These are phyloP conservation scores for Talaromyces pinophilus DNA, from an alignment of 2,329 filamentous ascomycete genomes.

Conservation along the genomic window DNA sequence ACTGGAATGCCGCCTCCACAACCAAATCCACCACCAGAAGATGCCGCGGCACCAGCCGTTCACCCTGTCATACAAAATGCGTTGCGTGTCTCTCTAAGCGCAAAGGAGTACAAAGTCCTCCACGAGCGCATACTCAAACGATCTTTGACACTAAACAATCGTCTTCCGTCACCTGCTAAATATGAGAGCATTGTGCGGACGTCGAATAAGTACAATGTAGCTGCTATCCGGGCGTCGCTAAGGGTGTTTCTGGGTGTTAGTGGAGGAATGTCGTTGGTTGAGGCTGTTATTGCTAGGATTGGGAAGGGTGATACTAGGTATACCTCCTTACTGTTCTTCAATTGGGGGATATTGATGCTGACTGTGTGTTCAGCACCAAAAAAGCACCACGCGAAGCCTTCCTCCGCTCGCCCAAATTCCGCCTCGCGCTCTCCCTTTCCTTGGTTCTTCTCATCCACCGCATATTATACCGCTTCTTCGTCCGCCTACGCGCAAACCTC, in stretches of 20 bases:
- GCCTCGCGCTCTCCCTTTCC: constrained; percentile 79
- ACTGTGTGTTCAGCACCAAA: constrained; percentile 28
- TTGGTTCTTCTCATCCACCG: constrained; percentile 86
- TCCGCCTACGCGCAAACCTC: constrained; percentile 73
- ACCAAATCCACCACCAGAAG: not conserved
- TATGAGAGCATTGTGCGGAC: constrained; percentile 55
- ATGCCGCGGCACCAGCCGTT: constrained; percentile 28
- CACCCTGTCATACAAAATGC: constrained; percentile 82
- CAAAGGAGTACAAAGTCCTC: constrained; percentile 80
- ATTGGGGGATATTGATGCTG: not conserved
- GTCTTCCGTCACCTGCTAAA: constrained; percentile 51
- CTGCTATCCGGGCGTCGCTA: constrained; percentile 69
- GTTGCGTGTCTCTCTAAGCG: constrained; percentile 78
- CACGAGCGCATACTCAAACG: constrained; percentile 81
- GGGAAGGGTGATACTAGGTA: constrained; percentile 30
- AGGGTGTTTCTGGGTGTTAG: constrained; percentile 68
- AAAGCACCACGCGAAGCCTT: constrained; percentile 43
- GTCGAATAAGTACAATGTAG: constrained; percentile 67
- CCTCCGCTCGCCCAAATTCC: constrained; percentile 65
- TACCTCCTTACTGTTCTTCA: no score
- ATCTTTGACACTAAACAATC: constrained; percentile 59
- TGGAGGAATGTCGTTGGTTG: constrained; percentile 64
- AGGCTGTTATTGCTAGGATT: constrained; percentile 46
- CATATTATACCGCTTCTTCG: constrained; percentile 85
- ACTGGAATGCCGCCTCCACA: constrained; percentile 11